Percentiles rank a stretch among this genome's conserved stretches.
These are phyloP conservation scores for Penicillium pulvis DNA, from an alignment of 495 filamentous ascomycete genomes.

Conservation along the genomic window DNA sequence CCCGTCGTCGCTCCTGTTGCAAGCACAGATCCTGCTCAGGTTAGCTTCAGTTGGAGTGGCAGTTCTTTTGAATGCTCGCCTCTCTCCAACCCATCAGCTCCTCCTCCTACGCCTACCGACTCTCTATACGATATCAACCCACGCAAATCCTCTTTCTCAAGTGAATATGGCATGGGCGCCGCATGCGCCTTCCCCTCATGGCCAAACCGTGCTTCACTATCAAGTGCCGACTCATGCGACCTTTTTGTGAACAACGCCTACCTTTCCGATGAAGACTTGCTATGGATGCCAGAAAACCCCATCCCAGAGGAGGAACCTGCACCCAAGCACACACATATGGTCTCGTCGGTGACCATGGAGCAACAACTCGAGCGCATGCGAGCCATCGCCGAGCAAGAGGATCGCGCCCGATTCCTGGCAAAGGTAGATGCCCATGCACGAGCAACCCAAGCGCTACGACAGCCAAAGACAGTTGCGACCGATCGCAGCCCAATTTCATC, in stretches of 20 bases:
- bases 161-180: constrained; percentile 41
- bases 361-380: constrained; percentile 46
- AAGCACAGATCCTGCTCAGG: constrained; percentile 34
- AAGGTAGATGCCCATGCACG: constrained; percentile 49
- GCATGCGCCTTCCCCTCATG: constrained; percentile 57
- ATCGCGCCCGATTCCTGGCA: constrained; percentile 47
- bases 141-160: constrained; percentile 51
- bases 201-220: constrained; percentile 51
- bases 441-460: constrained; percentile 44
- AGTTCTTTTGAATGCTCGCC: constrained; percentile 39
- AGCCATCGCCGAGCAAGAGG: constrained; percentile 42
- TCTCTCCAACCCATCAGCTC: constrained; percentile 39
- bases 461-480: constrained; percentile 34
- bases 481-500: constrained; percentile 28
- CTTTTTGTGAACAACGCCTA: constrained; percentile 43
- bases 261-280: constrained; percentile 57
- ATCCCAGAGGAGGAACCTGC: constrained; percentile 17
- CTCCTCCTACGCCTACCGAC: constrained; percentile 44
- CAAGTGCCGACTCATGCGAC: constrained; percentile 36
- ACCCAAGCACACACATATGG: constrained; percentile 15
- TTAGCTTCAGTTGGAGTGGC: constrained; percentile 44
- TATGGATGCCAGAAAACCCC: constrained; percentile 40
- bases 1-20: constrained; percentile 24
- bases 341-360: constrained; percentile 39
- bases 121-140: constrained; percentile 47